These are phyloP conservation scores for Ophiobolus disseminans DNA, from an alignment of 2,329 filamentous ascomycete species.

Conservation along the genomic window DNA sequence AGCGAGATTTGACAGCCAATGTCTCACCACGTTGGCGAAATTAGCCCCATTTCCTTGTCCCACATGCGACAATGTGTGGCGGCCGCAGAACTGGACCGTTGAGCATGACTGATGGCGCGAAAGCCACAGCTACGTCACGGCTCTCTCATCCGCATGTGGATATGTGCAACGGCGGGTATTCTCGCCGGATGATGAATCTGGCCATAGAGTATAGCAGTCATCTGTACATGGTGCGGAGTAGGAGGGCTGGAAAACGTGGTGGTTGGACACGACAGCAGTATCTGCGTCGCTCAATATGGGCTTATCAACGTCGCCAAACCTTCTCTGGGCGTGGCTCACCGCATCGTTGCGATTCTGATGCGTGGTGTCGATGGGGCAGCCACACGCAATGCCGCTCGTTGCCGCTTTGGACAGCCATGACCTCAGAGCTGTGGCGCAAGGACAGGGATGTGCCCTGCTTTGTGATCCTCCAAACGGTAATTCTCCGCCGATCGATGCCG, in stretches of 20 bases:
- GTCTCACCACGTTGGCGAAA: not conserved
- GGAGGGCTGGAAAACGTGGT: conserved; percentile 1
- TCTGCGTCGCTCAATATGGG: not conserved
- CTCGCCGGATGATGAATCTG: not conserved
- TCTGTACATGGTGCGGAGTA: conserved; percentile 5
- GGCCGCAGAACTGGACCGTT: too few species aligned
- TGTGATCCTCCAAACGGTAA: conserved; percentile 1
- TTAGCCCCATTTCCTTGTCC: too few species aligned
- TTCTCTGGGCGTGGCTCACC: not conserved
- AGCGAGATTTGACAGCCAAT: not conserved
- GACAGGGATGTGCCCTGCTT: conserved; percentile 1
- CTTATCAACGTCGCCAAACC: conserved; percentile 1
- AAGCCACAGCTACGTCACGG: conserved; percentile 19
- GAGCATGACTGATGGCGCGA: not conserved
- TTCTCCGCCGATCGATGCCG: conserved; percentile 1
- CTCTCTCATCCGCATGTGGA: not conserved
- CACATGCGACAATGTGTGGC: too few species aligned
- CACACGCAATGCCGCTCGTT: conserved; percentile 19
- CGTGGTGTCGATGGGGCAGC: not conserved
- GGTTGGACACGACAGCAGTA: conserved; percentile 1
- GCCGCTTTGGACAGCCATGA: conserved; percentile 9
- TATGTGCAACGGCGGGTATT: not conserved
- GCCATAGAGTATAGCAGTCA: too few species aligned
- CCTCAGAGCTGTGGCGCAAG: conserved; percentile 1
- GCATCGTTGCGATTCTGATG: not conserved